Evolutionary conservation across 2,329 filamentous ascomycete genomes (phyloP).

Genomic region (Ceratocystis diversiconidia): DNA sequence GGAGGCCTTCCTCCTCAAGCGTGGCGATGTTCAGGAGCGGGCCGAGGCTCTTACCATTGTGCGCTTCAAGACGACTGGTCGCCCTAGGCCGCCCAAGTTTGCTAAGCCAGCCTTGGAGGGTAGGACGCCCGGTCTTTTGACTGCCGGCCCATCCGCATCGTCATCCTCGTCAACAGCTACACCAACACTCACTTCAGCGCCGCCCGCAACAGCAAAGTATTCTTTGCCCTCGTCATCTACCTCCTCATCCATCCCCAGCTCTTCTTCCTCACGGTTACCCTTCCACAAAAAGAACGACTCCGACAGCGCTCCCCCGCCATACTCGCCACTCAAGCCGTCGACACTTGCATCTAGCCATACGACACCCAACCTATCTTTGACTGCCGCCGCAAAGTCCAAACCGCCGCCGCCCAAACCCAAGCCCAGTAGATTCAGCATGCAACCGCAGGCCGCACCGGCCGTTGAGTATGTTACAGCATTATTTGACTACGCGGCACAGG

Average conservation of each 20-base stretch:
- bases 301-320: constrained; percentile 54
- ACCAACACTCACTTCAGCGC: constrained; percentile 19
- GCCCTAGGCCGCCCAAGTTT: constrained; percentile 45
- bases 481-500: constrained; percentile 93
- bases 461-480: constrained; percentile 76
- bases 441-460: constrained; percentile 36
- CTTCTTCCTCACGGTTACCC: constrained; percentile 19
- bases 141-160: constrained; percentile 30
- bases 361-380: constrained; percentile 32
- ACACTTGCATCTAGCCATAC: constrained; percentile 19
- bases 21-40: constrained; percentile 71
- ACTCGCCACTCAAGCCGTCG: constrained; percentile 35
- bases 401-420: constrained; percentile 63
- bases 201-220: constrained; percentile 19
- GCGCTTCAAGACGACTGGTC: constrained; percentile 80
- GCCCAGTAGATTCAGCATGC: constrained; percentile 53
- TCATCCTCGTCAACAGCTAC: constrained; percentile 8
- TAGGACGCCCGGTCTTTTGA: constrained; percentile 38
- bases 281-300: constrained; percentile 25
- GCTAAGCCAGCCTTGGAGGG: constrained; percentile 38
- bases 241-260: constrained; percentile 9
- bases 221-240: constrained; percentile 23
- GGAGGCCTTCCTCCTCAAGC: constrained; percentile 78
- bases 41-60: constrained; percentile 75
- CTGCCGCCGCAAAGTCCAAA: constrained; percentile 48